These are phyloP conservation scores for Elaeis oleifera DNA, from an alignment of 202 grass and related monocot genomes.

Conservation along the genomic window DNA sequence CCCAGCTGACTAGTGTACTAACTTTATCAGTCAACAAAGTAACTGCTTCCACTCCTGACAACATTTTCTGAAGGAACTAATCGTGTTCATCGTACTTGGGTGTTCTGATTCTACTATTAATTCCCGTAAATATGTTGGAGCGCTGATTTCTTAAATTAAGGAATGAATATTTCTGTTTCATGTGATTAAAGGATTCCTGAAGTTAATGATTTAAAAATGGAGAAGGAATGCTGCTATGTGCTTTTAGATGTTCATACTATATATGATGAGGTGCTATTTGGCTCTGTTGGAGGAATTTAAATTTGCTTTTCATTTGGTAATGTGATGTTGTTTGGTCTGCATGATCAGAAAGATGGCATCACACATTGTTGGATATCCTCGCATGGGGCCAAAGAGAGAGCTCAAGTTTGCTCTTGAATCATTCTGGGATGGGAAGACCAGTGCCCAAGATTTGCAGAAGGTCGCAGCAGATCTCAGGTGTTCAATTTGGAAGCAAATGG, in stretches of 20 bases:
- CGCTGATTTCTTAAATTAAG: too few relatives aligned
- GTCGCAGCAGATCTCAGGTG: constrained; percentile 18
- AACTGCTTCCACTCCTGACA: too few relatives aligned
- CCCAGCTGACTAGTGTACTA: too few relatives aligned
- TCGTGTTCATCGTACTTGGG: too few relatives aligned
- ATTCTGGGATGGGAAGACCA: constrained; percentile 27
- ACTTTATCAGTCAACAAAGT: too few relatives aligned
- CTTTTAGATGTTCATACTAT: background rate
- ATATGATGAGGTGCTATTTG: background rate
- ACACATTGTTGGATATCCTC: constrained; percentile 28
- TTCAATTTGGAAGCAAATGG: constrained; percentile 30
- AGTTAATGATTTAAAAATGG: too few relatives aligned
- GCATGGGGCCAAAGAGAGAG: constrained; percentile 31
- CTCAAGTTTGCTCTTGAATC: constrained; percentile 30
- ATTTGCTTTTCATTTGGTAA: background rate
- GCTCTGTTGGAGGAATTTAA: background rate
- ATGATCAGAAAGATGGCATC: constrained; percentile 23
- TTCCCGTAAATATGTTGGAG: too few relatives aligned
- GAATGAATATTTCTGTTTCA: too few relatives aligned
- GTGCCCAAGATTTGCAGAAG: constrained; percentile 21
- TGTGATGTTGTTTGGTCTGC: background rate
- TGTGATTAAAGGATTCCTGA: too few relatives aligned
- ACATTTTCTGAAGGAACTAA: too few relatives aligned
- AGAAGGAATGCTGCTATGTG: too few relatives aligned
- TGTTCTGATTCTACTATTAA: too few relatives aligned